phyloP scores from a whole-genome alignment of 208 protist genomes.

The Strigomonas culicis region DNA sequence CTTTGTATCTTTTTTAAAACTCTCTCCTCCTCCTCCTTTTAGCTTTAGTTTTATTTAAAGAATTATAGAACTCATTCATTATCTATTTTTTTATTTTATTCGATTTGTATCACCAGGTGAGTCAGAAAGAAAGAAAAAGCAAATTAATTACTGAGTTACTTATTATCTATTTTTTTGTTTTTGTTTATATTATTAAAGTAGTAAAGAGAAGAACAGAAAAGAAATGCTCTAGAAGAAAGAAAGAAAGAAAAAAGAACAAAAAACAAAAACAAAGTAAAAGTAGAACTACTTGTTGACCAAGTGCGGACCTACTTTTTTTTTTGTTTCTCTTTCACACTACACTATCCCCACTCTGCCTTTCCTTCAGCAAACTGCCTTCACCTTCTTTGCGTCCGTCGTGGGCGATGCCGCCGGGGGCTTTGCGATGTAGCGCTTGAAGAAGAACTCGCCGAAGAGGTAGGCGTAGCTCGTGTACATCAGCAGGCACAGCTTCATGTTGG shows the following conservation, averaged over 20 bases:
- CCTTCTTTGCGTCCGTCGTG: background rate
- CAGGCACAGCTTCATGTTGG: constrained; percentile 41
- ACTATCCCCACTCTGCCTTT: background rate
- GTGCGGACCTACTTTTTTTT: background rate
- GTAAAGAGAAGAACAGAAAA: too few species aligned
- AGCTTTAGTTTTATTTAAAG: constrained; percentile 5
- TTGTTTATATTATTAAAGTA: constrained; percentile 5
- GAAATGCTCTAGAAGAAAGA: background rate
- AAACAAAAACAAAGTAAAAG: background rate
- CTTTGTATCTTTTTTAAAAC: background rate
- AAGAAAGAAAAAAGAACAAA: background rate
- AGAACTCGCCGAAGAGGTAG: constrained; percentile 79
- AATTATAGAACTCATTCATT: background rate
- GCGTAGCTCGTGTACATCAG: constrained; percentile 90
- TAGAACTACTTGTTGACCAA: too few species aligned
- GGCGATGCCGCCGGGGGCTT: constrained; percentile 16
- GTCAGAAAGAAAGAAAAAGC: background rate
- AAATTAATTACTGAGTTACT: background rate
- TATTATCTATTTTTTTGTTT: constrained; percentile 1
- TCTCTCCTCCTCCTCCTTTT: background rate
- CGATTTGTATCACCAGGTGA: background rate
- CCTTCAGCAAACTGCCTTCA: background rate
- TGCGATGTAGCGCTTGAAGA: constrained; percentile 44
- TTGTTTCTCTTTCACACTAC: background rate
- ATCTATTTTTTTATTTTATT: background rate